Evolutionary conservation across 2,329 filamentous ascomycete genomes (phyloP), one percentile per base, ranked within the genome.

Genomic region (Stachybotrys echinatus): DNA sequence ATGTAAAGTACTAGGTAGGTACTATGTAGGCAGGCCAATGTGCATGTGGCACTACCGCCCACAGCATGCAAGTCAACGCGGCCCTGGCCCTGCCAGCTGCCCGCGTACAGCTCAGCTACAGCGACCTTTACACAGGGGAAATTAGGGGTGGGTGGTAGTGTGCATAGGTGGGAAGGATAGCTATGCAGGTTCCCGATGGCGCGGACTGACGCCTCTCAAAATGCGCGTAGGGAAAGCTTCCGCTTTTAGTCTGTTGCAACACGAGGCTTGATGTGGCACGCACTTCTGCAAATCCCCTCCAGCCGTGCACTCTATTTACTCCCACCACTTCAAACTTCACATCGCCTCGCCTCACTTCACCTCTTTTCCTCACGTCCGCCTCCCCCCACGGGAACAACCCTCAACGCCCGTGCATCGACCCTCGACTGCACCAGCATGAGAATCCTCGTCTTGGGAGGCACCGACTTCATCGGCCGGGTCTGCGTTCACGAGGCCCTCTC

Each of bases 361-460:
- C 27, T 8, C 27, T 5, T 34, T 34, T 34, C 14, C 27, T 14
- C 5, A 34, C 27, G 3, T 3, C 27, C 14, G 10, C 27, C 27
- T 34, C n/a, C n/a, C n/a, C n/a, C n/a, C n/a, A n/a, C n/a, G n/a
- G 27, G 10, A 14, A 34, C 27, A 34, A 3, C 14, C 14, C 27
- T 5, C 27, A 2, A 8, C 27, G 27, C 27, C 10, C 14, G 27
- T 5, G 27, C 27, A 34, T 34, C 27, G 27, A 10, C 27, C 27
- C 10, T 14, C 10, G 14, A 8, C 27, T 8, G 14, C 27, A 14
- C 10, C 27, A 34, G 27, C 10, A 58, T 58, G 55, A 48, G 53
- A 19, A n/a, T 58, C 7, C 54, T 58, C 43, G 46, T 58, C 45
- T 51, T 58, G 8, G 55, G 54, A 17, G 55, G 53, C 42, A 58